phyloP scores from a whole-genome alignment of 345 rosid species.

The Nephelium lappaceum region DNA sequence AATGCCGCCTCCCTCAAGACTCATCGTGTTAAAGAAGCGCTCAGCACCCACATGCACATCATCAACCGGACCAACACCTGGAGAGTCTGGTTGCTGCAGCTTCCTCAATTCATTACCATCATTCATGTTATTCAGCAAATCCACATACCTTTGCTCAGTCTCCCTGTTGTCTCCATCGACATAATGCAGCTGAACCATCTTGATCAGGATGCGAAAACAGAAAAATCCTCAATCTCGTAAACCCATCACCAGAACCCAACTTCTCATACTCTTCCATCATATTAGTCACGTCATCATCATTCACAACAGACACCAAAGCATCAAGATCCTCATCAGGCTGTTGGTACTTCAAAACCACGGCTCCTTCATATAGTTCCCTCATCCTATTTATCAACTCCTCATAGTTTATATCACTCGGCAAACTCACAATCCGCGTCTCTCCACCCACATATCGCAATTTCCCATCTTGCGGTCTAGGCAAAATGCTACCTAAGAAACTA shows the following conservation, averaged over 20 bases:
- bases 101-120: slow-evolving; percentile 70
- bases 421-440: slow-evolving; percentile 84
- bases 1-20: slow-evolving; percentile 53
- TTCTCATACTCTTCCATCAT: slow-evolving; percentile 99
- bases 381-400: slow-evolving; percentile 83
- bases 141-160: slow-evolving; percentile 91
- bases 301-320: slow-evolving; percentile 92
- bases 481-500: slow-evolving; percentile 87
- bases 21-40: slow-evolving; percentile 49
- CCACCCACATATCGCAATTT: slow-evolving; percentile 93
- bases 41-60: slow-evolving; percentile 32
- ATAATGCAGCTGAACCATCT: slow-evolving; percentile 61
- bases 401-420: slow-evolving; percentile 66
- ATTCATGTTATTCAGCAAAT: slow-evolving; percentile 83
- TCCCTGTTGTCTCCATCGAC: slow-evolving; percentile 84
- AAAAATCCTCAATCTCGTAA: slow-evolving; percentile 94
- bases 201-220: slow-evolving; percentile 71
- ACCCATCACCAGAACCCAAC: slow-evolving; percentile 84
- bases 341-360: slow-evolving; percentile 78
- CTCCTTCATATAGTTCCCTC: slow-evolving; percentile 88
- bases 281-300: slow-evolving; percentile 88
- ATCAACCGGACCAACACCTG: slow-evolving; percentile 30
- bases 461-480: slow-evolving; percentile 98
- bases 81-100: slow-evolving; percentile 56
- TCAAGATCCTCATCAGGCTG: slow-evolving; percentile 99